Evolutionary conservation across 1,139 yeast genomes (phyloP).

Genomic region (Geotrichum cucujoidarum): DNA sequence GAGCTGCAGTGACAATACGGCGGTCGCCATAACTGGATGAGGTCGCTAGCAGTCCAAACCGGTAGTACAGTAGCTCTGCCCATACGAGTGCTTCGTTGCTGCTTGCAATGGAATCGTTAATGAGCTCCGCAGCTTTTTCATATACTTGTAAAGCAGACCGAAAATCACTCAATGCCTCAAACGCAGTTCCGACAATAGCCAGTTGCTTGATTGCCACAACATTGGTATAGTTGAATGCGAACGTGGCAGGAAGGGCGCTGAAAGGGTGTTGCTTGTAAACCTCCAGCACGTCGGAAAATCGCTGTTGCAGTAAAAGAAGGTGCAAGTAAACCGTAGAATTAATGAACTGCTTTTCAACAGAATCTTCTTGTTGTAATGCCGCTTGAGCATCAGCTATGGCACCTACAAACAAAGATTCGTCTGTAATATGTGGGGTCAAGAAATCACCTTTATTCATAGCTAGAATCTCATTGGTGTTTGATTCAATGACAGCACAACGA

Average conservation of each 20-base stretch:
- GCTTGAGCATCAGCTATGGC: slow-evolving; percentile 3
- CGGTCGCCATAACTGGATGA: slow-evolving; percentile 19
- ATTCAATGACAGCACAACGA: slow-evolving; percentile 14
- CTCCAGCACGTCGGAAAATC: slow-evolving; percentile 21
- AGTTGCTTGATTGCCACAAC: slow-evolving; percentile 25
- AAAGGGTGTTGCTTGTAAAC: slow-evolving; percentile 7
- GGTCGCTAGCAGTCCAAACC: slow-evolving; percentile 25
- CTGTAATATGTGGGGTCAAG: slow-evolving; percentile 11
- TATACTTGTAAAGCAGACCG: slow-evolving; percentile 27
- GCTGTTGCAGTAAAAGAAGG: slow-evolving; percentile 22
- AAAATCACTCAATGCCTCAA: slow-evolving; percentile 24
- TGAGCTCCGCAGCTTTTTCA: slow-evolving; percentile 18
- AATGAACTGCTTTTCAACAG: slow-evolving; percentile 22
- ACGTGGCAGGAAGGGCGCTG: background rate
- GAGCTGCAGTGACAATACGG: slow-evolving; percentile 23
- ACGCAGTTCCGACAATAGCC: slow-evolving; percentile 30
- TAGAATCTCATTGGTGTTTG: slow-evolving; percentile 5
- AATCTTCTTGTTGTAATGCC: background rate
- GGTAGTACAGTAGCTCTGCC: slow-evolving; percentile 27
- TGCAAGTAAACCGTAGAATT: slow-evolving; percentile 25
- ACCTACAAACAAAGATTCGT: slow-evolving; percentile 3
- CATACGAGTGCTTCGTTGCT: slow-evolving; percentile 26
- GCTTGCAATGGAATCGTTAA: slow-evolving; percentile 14
- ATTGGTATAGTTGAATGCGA: slow-evolving; percentile 22
- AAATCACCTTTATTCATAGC: slow-evolving; percentile 6